Evolutionary conservation across 2,329 filamentous ascomycete species (phyloP).

Genomic region (Ophiostoma novo-ulmi): DNA sequence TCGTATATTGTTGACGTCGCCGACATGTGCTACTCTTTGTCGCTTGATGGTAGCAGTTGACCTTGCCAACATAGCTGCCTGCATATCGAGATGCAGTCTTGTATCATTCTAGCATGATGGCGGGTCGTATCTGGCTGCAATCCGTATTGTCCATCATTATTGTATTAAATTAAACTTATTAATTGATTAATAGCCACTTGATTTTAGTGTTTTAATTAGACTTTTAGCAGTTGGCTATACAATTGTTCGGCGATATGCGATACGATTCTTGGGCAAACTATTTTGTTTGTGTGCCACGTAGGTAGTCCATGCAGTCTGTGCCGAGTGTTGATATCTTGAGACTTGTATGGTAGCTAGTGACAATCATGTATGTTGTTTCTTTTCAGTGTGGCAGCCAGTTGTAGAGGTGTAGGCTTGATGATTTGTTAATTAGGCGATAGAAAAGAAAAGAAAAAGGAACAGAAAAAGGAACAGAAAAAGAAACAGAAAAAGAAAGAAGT

Average conservation of each 20-base stretch:
- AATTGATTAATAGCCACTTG: neutral
- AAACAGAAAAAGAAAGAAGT: neutral
- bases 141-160: neutral
- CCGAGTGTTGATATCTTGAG: neutral
- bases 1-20: neutral
- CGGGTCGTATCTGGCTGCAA: neutral
- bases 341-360: neutral
- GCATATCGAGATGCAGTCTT: neutral
- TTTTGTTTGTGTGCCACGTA: neutral
- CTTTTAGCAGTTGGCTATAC: neutral
- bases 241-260: neutral
- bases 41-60: neutral
- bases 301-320: neutral
- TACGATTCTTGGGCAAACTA: neutral
- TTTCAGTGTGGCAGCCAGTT: neutral
- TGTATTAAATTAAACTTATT: neutral
- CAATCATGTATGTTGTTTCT: neutral
- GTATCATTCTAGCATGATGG: neutral
- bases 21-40: neutral
- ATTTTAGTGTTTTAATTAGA: neutral
- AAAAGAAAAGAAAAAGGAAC: no score
- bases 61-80: neutral
- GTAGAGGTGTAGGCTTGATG: neutral
- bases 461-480: neutral
- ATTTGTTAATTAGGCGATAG: neutral